Percentiles rank a stretch among this genome's conserved stretches.
These are phyloP conservation scores for Scleromitrula shiraiana DNA, from an alignment of 2,329 filamentous ascomycete genomes.

Conservation along the genomic window DNA sequence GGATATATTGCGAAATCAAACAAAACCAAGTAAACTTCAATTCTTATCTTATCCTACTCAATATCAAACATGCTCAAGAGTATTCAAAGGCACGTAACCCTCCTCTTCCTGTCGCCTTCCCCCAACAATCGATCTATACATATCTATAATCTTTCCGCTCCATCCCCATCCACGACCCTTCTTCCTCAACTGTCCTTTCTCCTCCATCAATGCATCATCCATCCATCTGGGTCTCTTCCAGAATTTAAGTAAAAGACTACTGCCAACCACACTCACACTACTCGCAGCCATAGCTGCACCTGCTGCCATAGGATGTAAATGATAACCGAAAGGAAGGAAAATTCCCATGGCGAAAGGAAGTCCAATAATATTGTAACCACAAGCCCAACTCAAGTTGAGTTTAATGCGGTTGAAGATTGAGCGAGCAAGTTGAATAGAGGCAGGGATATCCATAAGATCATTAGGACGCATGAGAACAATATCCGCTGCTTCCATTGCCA, in stretches of 20 bases:
- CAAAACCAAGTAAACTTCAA: not conserved
- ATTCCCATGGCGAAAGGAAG: slow-evolving; percentile 96
- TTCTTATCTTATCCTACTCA: not conserved
- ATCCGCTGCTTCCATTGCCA: slow-evolving; percentile 95
- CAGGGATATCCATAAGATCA: slow-evolving; percentile 87
- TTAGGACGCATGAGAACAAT: slow-evolving; percentile 92
- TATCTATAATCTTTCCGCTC: slow-evolving; percentile 36
- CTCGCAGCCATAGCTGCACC: slow-evolving; percentile 90
- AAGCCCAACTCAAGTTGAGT: slow-evolving; percentile 87
- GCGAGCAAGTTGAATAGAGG: slow-evolving; percentile 71
- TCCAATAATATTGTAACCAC: slow-evolving; percentile 83
- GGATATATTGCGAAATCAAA: not conserved
- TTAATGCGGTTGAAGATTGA: slow-evolving; percentile 90
- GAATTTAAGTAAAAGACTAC: slow-evolving; percentile 74
- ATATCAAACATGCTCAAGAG: slow-evolving; percentile 19
- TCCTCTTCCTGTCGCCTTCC: slow-evolving; percentile 38
- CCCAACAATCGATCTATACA: slow-evolving; percentile 32
- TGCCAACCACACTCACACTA: slow-evolving; percentile 82
- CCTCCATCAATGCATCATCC: slow-evolving; percentile 61
- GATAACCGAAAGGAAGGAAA: slow-evolving; percentile 80
- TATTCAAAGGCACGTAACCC: slow-evolving; percentile 50
- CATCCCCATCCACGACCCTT: slow-evolving; percentile 30
- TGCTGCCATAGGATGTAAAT: slow-evolving; percentile 88
- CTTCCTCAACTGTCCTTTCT: slow-evolving; percentile 37
- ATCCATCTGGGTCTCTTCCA: slow-evolving; percentile 86